These are phyloP conservation scores for Mortierella alpina DNA, from an alignment of 192 early-diverging fungal genomes.

Conservation along the genomic window DNA sequence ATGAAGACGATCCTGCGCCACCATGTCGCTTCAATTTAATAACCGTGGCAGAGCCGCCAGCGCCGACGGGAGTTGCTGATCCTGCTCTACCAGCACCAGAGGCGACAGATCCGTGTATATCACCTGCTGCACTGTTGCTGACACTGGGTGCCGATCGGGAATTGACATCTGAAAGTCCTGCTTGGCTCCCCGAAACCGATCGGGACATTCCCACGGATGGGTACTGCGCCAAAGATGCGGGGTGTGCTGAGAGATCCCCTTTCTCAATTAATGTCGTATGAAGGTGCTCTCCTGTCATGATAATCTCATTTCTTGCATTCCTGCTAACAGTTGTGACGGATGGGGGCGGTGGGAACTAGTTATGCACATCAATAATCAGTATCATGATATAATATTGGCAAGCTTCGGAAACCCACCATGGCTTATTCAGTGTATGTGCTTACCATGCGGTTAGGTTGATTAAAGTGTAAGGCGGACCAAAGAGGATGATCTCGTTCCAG, in stretches of 20 bases:
- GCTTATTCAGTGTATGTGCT: constrained; percentile 2
- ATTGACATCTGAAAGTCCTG: neutral
- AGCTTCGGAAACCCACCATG: neutral
- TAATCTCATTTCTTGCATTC: constrained; percentile 49
- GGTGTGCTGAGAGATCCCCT: constrained; percentile 18
- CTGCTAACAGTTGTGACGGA: constrained; percentile 45
- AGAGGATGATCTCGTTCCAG: constrained; percentile 81
- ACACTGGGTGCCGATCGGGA: neutral
- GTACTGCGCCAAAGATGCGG: constrained; percentile 15
- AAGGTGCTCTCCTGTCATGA: constrained; percentile 47
- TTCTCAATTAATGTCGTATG: constrained; percentile 39
- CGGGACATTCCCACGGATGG: constrained; percentile 7
- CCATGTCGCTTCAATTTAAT: constrained; percentile 56
- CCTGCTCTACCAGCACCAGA: constrained; percentile 18
- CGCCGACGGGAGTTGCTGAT: neutral
- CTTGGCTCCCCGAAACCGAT: constrained; percentile 5
- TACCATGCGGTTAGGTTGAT: constrained; percentile 72
- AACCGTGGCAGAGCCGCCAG: constrained; percentile 23
- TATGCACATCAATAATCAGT: constrained; percentile 1
- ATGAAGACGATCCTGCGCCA: constrained; percentile 59
- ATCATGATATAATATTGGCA: neutral
- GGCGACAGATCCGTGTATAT: constrained; percentile 1
- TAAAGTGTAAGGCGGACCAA: constrained; percentile 84
- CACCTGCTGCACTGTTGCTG: neutral
- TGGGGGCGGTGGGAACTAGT: constrained; percentile 38